Evolutionary conservation across 2,329 filamentous ascomycete species (phyloP).

Genomic region (Didymella arachidicola): DNA sequence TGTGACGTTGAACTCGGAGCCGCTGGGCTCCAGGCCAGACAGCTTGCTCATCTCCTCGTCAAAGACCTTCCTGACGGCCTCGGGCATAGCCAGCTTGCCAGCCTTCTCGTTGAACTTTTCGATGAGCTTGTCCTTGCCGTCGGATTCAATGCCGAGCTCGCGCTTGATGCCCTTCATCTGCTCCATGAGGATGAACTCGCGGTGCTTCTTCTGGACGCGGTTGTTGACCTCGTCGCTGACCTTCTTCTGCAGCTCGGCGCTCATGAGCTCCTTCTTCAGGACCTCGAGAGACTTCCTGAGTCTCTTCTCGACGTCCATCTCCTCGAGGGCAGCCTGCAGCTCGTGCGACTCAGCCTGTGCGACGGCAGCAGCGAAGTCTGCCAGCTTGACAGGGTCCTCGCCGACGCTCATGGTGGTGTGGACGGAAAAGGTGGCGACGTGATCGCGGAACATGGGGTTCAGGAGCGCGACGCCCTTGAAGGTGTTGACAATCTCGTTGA

Average conservation of each 20-base stretch:
- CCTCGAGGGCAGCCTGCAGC: slow-evolving; percentile 88
- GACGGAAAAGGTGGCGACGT: slow-evolving; percentile 84
- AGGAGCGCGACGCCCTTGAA: slow-evolving; percentile 96
- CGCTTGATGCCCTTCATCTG: slow-evolving; percentile 99
- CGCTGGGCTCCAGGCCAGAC: slow-evolving; percentile 90
- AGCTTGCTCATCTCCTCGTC: slow-evolving; percentile 98
- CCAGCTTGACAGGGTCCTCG: slow-evolving; percentile 91
- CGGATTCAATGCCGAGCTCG: slow-evolving; percentile 94
- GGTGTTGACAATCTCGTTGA: slow-evolving; percentile 97
- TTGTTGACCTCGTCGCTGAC: slow-evolving; percentile 97
- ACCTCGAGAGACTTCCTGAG: slow-evolving; percentile 91
- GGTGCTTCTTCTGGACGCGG: slow-evolving; percentile 95
- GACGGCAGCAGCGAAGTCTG: slow-evolving; percentile 95
- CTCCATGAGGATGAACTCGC: slow-evolving; percentile 99
- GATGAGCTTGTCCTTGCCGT: slow-evolving; percentile 97
- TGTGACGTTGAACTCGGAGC: slow-evolving; percentile 98
- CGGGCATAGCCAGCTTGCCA: slow-evolving; percentile 92
- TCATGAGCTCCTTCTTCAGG: slow-evolving; percentile 98
- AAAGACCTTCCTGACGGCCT: slow-evolving; percentile 95
- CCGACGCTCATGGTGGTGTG: slow-evolving; percentile 94
- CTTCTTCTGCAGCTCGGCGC: slow-evolving; percentile 94
- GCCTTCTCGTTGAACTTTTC: slow-evolving; percentile 98
- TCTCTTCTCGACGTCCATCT: slow-evolving; percentile 88
- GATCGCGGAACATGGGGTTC: slow-evolving; percentile 94
- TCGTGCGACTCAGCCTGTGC: slow-evolving; percentile 86